These are phyloP conservation scores for Craterostigma plantagineum DNA, from an alignment of 257 asterid species.

Conservation along the genomic window DNA sequence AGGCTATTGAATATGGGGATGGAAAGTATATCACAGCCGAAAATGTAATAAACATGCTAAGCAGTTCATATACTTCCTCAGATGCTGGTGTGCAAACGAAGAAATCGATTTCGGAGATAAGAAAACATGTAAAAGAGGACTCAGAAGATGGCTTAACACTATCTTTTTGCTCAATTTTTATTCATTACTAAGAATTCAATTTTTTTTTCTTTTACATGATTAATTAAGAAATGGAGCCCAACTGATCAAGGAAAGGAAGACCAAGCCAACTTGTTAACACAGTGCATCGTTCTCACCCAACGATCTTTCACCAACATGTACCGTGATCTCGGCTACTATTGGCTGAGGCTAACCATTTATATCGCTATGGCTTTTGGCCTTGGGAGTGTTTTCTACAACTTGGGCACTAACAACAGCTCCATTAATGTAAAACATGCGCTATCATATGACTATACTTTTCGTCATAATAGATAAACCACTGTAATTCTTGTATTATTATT, in stretches of 20 bases:
- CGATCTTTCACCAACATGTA: slow-evolving; percentile 46
- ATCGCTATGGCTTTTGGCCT: slow-evolving; percentile 26
- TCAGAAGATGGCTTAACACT: too few species aligned
- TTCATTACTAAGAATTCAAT: too few species aligned
- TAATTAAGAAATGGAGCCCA: slow-evolving; percentile 12
- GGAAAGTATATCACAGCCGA: slow-evolving; percentile 14
- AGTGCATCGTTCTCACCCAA: slow-evolving; percentile 27
- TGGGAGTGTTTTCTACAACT: slow-evolving; percentile 28
- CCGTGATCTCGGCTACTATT: slow-evolving; percentile 47
- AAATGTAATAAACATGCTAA: slow-evolving; percentile 29
- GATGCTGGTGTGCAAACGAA: slow-evolving; percentile 17
- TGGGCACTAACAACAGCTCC: slow-evolving; percentile 30
- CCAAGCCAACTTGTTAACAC: slow-evolving; percentile 32
- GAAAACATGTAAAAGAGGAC: slow-evolving; percentile 13
- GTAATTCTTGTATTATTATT: slow-evolving; percentile 7
- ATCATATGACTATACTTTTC: background rate
- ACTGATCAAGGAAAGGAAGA: slow-evolving; percentile 18
- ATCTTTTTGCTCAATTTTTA: too few species aligned
- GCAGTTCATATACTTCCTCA: slow-evolving; percentile 24
- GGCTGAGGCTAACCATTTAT: slow-evolving; percentile 43
- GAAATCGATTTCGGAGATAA: slow-evolving; percentile 13
- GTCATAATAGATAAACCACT: background rate
- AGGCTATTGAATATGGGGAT: slow-evolving; percentile 43
- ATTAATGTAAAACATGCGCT: slow-evolving; percentile 20
- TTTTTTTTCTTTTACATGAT: background rate